Percentiles rank a stretch among this genome's conserved stretches.
Evolutionary conservation across 805 yeast genomes (phyloP).

Genomic region (Ogataea nakhonphanomensis): DNA sequence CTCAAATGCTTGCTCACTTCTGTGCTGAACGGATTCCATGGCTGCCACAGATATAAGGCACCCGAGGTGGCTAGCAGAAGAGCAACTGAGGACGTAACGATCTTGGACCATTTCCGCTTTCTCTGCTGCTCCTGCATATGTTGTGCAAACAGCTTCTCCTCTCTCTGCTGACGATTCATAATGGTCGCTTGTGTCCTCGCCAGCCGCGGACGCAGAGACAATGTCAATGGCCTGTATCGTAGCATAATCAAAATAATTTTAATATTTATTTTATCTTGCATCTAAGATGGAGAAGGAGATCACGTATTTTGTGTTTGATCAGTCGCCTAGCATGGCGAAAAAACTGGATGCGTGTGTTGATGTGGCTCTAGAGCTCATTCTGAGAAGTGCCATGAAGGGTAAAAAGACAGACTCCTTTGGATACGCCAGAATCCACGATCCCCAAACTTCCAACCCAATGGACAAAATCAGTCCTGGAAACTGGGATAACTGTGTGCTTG

Average conservation of each 20-base stretch:
- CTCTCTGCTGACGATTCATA: constrained; percentile 10
- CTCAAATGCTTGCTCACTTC: constrained; percentile 67
- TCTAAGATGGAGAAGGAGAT: constrained; percentile 19
- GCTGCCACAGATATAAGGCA: constrained; percentile 31
- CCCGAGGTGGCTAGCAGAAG: constrained; percentile 19
- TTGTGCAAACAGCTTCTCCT: constrained; percentile 8
- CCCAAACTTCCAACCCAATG: constrained; percentile 26
- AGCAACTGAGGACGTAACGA: constrained; percentile 16
- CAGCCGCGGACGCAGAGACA: background rate
- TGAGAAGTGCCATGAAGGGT: constrained; percentile 26
- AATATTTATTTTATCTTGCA: background rate
- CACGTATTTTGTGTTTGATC: constrained; percentile 45
- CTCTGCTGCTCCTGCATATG: constrained; percentile 11
- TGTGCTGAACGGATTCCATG: constrained; percentile 33
- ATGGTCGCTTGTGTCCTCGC: background rate
- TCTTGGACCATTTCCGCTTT: constrained; percentile 14
- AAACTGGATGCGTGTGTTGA: constrained; percentile 37
- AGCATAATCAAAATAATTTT: constrained; percentile 2
- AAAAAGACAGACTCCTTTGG: constrained; percentile 28
- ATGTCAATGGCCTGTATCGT: background rate
- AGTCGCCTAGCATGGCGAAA: constrained; percentile 42
- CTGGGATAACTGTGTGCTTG: constrained; percentile 23
- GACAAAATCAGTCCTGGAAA: constrained; percentile 19
- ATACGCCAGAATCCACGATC: constrained; percentile 25
- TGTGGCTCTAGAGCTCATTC: constrained; percentile 41